These are phyloP conservation scores for Kingdonia uniflora DNA, from an alignment of 164 flowering plant genomes.

Conservation along the genomic window DNA sequence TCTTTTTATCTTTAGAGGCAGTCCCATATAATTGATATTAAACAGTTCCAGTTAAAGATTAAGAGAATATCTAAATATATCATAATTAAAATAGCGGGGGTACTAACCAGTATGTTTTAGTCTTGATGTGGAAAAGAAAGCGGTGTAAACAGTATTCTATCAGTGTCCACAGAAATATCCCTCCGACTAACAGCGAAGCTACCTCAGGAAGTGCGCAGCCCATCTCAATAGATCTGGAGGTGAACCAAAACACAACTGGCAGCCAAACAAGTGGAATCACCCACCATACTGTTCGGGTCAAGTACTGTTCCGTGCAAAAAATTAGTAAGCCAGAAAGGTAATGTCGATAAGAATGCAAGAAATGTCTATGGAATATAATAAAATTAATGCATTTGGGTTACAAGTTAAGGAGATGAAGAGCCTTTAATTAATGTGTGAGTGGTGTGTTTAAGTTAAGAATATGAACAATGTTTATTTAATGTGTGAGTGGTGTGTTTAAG, in stretches of 20 bases:
- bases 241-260: constrained; percentile 43
- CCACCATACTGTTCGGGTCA: constrained; percentile 32
- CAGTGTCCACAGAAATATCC: constrained; percentile 72
- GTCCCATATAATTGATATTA: constrained; percentile 9
- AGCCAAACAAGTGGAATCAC: constrained; percentile 21
- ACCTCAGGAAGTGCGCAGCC: constrained; percentile 39
- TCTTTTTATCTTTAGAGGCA: constrained; percentile 6
- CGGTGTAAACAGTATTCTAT: constrained; percentile 79
- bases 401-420: too few species aligned
- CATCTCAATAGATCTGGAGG: constrained; percentile 42
- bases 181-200: constrained; percentile 31
- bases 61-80: not conserved
- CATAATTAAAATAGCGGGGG: constrained; percentile 1
- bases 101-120: constrained; percentile 73
- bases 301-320: constrained; percentile 37
- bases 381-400: too few species aligned
- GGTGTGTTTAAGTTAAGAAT: too few species aligned
- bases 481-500: too few species aligned
- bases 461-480: too few species aligned
- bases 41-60: not conserved
- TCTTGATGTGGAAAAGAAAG: constrained; percentile 85
- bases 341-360: too few species aligned
- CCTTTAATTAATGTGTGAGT: too few species aligned
- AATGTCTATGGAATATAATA: too few species aligned
- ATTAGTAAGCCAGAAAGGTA: constrained; percentile 5